These are phyloP conservation scores for Starmerella geochares DNA, from an alignment of 805 yeast species.

Conservation along the genomic window DNA sequence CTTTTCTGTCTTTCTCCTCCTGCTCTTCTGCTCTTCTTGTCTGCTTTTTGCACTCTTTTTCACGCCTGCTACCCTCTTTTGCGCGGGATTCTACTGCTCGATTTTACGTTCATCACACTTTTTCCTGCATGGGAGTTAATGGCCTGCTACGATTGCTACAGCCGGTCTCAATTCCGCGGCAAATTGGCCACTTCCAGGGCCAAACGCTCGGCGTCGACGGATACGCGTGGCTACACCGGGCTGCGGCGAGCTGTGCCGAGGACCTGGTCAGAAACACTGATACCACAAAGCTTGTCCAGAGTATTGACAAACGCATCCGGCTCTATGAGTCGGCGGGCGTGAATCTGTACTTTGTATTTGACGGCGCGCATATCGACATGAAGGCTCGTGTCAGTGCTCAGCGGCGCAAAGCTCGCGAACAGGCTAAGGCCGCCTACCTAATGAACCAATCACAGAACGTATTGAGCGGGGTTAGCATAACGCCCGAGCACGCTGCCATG, in stretches of 20 bases:
- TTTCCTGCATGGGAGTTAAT: constrained; percentile 74
- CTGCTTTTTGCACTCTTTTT: no score
- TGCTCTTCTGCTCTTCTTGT: no score
- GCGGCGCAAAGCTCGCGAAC: constrained; percentile 47
- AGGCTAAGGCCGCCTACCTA: constrained; percentile 33
- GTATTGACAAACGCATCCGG: constrained; percentile 53
- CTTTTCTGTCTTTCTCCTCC: no score
- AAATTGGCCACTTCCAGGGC: constrained; percentile 56
- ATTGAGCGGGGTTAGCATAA: constrained; percentile 58
- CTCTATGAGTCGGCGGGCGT: constrained; percentile 61
- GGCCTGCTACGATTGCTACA: constrained; percentile 75
- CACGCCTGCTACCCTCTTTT: no score
- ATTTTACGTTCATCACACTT: no score
- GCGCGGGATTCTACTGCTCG: no score
- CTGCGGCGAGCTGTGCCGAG: constrained; percentile 69
- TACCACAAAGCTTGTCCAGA: constrained; percentile 50
- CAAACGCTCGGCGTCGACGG: constrained; percentile 85
- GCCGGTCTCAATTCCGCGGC: constrained; percentile 53
- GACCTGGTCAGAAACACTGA: constrained; percentile 65
- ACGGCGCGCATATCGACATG: constrained; percentile 77
- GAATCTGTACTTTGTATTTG: constrained; percentile 81
- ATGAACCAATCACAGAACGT: constrained; percentile 4
- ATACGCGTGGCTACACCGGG: constrained; percentile 91
- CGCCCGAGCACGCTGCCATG: constrained; percentile 83
- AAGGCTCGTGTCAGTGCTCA: constrained; percentile 64